phyloP scores from a whole-genome alignment of 1,139 yeast species.

The Eremothecium coryli region DNA sequence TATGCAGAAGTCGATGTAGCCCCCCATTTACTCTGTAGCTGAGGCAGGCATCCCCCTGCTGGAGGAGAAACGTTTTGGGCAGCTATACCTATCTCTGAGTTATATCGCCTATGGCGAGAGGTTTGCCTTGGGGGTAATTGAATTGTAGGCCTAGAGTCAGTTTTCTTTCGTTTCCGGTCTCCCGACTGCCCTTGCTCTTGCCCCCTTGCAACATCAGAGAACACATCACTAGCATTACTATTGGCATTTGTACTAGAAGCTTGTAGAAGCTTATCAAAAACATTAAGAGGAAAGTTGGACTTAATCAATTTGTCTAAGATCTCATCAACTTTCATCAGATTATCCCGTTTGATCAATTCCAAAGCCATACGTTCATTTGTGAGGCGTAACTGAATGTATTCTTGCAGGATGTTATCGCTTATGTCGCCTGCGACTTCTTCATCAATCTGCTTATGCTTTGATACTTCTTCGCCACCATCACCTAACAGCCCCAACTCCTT shows the following conservation, averaged over 20 bases:
- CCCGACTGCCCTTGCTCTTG: neutral
- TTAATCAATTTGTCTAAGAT: constrained; percentile 5
- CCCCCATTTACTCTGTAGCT: constrained; percentile 1
- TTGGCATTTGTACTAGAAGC: neutral
- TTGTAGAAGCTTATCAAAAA: constrained; percentile 3
- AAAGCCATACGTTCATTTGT: constrained; percentile 3
- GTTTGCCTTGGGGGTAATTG: no score
- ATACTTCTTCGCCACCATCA: neutral
- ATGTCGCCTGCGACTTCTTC: constrained; percentile 1
- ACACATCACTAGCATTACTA: no score
- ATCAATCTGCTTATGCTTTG: neutral
- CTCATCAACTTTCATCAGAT: constrained; percentile 6
- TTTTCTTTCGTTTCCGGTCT: constrained; percentile 3
- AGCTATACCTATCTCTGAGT: neutral
- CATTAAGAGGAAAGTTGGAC: constrained; percentile 7
- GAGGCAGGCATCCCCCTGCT: neutral
- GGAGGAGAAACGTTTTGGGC: neutral
- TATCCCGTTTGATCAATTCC: constrained; percentile 6
- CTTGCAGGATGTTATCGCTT: constrained; percentile 1
- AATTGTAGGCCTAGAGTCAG: no score
- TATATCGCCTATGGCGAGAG: constrained; percentile 4
- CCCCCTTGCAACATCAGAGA: neutral
- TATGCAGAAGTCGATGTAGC: no score
- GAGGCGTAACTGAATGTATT: constrained; percentile 3
- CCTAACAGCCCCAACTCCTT: constrained; percentile 2